phyloP scores from a whole-genome alignment of 176 grass and related monocot species.

The Oryza nivara region DNA sequence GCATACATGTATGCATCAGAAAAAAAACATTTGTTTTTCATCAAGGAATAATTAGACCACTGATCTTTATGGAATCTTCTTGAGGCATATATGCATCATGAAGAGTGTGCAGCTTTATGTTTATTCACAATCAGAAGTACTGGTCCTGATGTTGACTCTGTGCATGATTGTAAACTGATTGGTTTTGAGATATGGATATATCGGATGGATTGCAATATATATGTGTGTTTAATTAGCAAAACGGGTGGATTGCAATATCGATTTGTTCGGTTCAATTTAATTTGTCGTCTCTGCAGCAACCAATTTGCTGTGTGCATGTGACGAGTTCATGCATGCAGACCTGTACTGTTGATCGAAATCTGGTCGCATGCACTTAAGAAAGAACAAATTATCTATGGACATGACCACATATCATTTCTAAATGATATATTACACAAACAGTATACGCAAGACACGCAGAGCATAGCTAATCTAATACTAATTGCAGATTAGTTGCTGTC shows the following conservation, averaged over 20 bases:
- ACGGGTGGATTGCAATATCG: background rate
- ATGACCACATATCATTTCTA: background rate
- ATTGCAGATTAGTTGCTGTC: background rate
- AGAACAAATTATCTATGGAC: background rate
- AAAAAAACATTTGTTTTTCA: background rate
- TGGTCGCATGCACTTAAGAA: background rate
- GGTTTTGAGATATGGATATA: constrained; percentile 13
- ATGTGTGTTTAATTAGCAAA: constrained; percentile 21
- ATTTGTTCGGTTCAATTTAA: background rate
- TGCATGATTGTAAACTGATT: constrained; percentile 20
- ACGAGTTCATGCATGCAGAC: background rate
- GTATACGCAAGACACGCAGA: background rate
- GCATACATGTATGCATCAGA: background rate
- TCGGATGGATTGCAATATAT: constrained; percentile 3
- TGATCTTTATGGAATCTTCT: constrained; percentile 34
- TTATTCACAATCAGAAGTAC: constrained; percentile 23
- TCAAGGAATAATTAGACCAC: constrained; percentile 1
- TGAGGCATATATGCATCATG: constrained; percentile 20
- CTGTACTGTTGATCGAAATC: background rate
- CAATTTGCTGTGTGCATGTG: background rate
- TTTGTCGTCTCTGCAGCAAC: background rate
- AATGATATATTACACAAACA: constrained; percentile 9
- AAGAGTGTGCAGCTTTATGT: constrained; percentile 30
- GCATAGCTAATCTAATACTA: background rate
- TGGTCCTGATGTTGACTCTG: constrained; percentile 37